Evolutionary conservation across 768 basidiomycete species (phyloP), one percentile per base, ranked within the genome.

Genomic region (Austroboletus eburneus): DNA sequence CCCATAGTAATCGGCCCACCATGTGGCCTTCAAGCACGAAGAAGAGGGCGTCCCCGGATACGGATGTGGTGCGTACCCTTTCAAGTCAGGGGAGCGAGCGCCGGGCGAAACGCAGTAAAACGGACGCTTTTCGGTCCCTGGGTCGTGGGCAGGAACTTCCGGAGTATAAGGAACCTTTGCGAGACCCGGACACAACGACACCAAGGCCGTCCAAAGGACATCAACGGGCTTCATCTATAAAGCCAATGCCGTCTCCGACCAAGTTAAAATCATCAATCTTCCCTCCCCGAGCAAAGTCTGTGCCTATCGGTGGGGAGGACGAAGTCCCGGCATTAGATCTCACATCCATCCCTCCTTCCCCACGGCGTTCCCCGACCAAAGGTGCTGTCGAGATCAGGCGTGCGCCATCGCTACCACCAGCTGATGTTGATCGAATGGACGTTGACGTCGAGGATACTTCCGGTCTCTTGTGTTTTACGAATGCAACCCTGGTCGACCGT

Each of bases 41-140:
- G 57, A 65, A 69, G 44, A 54, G 67, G 36, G 5, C 46, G n/a
- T 66, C 67, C 3, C 61, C 65, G 9, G 63, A 66, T 25, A 43
- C 53, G 6, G 55, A 57, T n/a, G 20, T 49, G 23, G 37, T 43
- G 2, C 51, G 45, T 41, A 5, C 34, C 7, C 23, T 45, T 46
- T 40, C 52, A 38, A 57, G 49, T 48, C 54, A 50, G 5, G 42
- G 46, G 9, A 39, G 29, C 43, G 36, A 55, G 8, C 66, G 42
- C 33, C 43, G 51, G 38, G 36, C 57, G 17, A 66, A 66, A 49
- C 63, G 64, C 9, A 51, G 46, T 40, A 66, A 64, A 45, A 9
- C 64, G 0, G 64, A 57, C 9, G 49, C 47, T 9, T 46, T 57
- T 38, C 59, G 34, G 30, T 20, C 38, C 3, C 41, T 51, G 3